Base-by-base conservation (phyloP, 2,329 filamentous ascomycete species). In the Alternaria postmessia region DNA sequence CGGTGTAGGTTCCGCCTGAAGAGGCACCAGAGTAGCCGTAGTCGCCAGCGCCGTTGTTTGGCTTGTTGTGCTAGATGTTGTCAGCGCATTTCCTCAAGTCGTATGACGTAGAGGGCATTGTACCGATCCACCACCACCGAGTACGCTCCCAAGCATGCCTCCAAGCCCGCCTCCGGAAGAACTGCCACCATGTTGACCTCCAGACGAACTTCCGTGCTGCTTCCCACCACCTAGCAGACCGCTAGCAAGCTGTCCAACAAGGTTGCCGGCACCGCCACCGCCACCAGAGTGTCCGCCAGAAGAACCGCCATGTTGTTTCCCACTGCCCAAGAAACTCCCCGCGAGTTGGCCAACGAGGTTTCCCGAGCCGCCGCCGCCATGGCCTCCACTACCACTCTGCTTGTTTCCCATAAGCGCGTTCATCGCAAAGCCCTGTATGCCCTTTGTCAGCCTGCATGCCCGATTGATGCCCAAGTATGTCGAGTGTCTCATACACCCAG, bases 211-310 rank as follows among this genome's bases (percentile, higher is more conserved):
- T 47, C 70, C 63, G 47, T 76, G 72, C 55, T 77, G 75, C 68
- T 79, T 79, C 39, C 72, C 73, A 54, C 67, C 75, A 41, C 68
- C 78, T 42, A 75, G 77, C 64, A 78, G 83, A 20, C 73, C 73
- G 81, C 71, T 87, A 80, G 74, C 88, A 80, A 75, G 87, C 78
- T 81, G 88, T 83, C 69, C 88, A 77, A 71, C 84, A 69, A 78
- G 79, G 41, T 77, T 76, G 12, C 76, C 74, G 12, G 74, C 74
- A 30, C 80, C 77, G 26, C 76, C 72, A 22, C 74, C 54, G 32
- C 78, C 65, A n/a, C 69, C 62, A 32, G 70, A 66, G 47, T 66
- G 66, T 51, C 74, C 68, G 34, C 72, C 69, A 41, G 69, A 70
- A 9, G 48, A 53, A 24, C 39, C 36, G 28, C 57, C 57, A 51